These are phyloP conservation scores for Chimonanthus praecox DNA, from an alignment of 164 flowering plant species.

Conservation along the genomic window DNA sequence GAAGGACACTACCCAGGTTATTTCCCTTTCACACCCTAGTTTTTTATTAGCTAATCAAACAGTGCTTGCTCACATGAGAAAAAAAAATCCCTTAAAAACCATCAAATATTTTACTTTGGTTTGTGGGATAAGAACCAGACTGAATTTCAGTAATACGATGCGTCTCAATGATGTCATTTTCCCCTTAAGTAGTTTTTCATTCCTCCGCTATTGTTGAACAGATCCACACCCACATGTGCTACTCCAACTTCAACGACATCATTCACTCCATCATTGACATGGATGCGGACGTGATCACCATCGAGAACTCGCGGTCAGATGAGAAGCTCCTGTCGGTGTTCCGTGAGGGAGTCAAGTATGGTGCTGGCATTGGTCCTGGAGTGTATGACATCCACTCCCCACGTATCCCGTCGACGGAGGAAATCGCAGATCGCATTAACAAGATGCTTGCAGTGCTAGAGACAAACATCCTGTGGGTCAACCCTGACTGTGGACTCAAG, in stretches of 20 bases:
- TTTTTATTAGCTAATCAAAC: not conserved
- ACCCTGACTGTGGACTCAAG: slow-evolving; percentile 97
- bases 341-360: slow-evolving; percentile 93
- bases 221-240: slow-evolving; percentile 92
- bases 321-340: slow-evolving; percentile 96
- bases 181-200: not conserved
- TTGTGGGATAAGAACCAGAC: too few relatives aligned
- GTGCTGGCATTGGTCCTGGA: slow-evolving; percentile 97
- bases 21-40: not conserved
- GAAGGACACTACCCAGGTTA: slow-evolving; percentile 14
- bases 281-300: slow-evolving; percentile 93
- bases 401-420: slow-evolving; percentile 80
- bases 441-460: slow-evolving; percentile 96
- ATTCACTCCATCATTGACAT: slow-evolving; percentile 76
- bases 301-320: slow-evolving; percentile 94
- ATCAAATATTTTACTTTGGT: too few relatives aligned
- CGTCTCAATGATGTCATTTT: not conserved
- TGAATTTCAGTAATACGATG: too few relatives aligned
- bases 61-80: not conserved
- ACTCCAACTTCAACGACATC: slow-evolving; percentile 76
- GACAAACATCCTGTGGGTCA: slow-evolving; percentile 87
- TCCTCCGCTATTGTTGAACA: slow-evolving; percentile 12
- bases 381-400: slow-evolving; percentile 98
- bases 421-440: slow-evolving; percentile 82
- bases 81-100: not conserved